phyloP scores from a whole-genome alignment of 192 early-diverging fungal species.

The Mycoemilia scoparia region DNA sequence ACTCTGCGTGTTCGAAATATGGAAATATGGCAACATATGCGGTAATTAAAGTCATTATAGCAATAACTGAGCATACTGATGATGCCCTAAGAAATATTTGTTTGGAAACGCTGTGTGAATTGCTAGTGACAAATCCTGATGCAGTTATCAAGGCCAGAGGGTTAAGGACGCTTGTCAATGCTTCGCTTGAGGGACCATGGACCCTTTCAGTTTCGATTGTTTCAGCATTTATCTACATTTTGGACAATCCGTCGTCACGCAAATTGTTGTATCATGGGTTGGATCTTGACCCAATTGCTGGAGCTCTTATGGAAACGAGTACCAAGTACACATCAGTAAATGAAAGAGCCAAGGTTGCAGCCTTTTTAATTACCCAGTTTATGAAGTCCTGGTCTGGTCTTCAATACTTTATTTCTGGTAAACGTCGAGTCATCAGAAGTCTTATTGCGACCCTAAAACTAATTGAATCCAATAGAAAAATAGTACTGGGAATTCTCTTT shows the following conservation, averaged over 20 bases:
- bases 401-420: conserved; percentile 28
- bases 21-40: conserved; percentile 8
- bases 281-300: conserved; percentile 19
- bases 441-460: conserved; percentile 16
- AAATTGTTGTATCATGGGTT: conserved; percentile 12
- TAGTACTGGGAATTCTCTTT: conserved; percentile 27
- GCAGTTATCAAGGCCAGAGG: conserved; percentile 19
- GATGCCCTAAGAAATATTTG: conserved; percentile 27
- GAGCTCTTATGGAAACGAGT: conserved; percentile 20
- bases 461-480: conserved; percentile 18
- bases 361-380: conserved; percentile 25
- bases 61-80: conserved; percentile 25
- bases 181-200: conserved; percentile 30
- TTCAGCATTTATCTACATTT: conserved; percentile 13
- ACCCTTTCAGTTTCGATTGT: conserved; percentile 18
- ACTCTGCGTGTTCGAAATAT: conserved; percentile 20
- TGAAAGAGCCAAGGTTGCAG: conserved; percentile 24
- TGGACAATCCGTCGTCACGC: conserved; percentile 19
- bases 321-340: conserved; percentile 16
- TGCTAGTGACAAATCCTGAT: conserved; percentile 15
- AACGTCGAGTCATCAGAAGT: conserved; percentile 10
- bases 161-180: conserved; percentile 19
- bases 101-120: conserved; percentile 27
- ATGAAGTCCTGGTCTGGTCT: conserved; percentile 32
- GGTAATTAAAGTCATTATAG: conserved; percentile 23